These are phyloP conservation scores for Boletus eberwhitei DNA, from an alignment of 768 basidiomycete genomes.

Conservation along the genomic window DNA sequence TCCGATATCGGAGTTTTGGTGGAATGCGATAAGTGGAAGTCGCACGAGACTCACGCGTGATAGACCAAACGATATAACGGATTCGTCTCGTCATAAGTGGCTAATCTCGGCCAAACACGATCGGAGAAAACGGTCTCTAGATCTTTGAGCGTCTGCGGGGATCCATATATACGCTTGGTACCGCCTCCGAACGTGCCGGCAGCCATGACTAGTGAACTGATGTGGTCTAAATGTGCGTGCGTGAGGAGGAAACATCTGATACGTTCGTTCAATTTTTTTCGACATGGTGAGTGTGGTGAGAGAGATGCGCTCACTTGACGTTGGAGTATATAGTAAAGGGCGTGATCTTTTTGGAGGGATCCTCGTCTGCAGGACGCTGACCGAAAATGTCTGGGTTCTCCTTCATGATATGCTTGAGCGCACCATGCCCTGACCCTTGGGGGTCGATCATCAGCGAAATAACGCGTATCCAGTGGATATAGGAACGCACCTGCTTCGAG, in stretches of 20 bases:
- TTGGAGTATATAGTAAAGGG: constrained; percentile 30
- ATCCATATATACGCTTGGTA: constrained; percentile 61
- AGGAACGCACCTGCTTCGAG: constrained; percentile 76
- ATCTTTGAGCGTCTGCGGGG: constrained; percentile 59
- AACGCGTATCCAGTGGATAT: background rate
- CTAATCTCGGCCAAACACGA: constrained; percentile 83
- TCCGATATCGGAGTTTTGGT: constrained; percentile 3
- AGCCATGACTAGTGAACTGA: constrained; percentile 75
- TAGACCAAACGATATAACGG: constrained; percentile 60
- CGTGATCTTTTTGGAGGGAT: constrained; percentile 14
- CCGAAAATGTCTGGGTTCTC: constrained; percentile 55
- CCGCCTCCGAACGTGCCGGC: constrained; percentile 71
- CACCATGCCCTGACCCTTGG: constrained; percentile 83
- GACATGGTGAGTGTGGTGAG: background rate
- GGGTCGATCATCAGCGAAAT: background rate
- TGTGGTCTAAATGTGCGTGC: constrained; percentile 91
- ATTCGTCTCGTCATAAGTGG: constrained; percentile 65
- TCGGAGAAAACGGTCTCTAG: constrained; percentile 73
- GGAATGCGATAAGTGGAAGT: background rate
- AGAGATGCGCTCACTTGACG: constrained; percentile 29
- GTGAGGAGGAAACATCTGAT: constrained; percentile 78
- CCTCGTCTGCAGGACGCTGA: constrained; percentile 8
- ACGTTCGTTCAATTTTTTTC: background rate
- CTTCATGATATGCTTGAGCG: constrained; percentile 59
- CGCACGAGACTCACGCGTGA: constrained; percentile 47